A percentile compares a stretch with the other conserved stretches of the same genome.
These are phyloP conservation scores for Chlamydomonas sp. DNA, from an alignment of 139 green algal species.

Conservation along the genomic window DNA sequence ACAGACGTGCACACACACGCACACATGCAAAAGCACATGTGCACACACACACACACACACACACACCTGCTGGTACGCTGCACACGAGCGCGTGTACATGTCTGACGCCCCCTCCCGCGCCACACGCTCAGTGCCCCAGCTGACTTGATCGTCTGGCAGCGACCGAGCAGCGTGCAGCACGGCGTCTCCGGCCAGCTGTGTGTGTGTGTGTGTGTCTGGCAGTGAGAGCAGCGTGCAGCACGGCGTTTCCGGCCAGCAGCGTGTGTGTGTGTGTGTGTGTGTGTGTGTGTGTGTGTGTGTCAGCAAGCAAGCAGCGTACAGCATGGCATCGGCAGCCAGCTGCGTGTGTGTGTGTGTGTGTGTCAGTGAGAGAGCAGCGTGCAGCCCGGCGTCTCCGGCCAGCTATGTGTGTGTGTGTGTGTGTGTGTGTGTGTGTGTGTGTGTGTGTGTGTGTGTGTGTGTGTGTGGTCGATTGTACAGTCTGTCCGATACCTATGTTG, in stretches of 20 bases:
- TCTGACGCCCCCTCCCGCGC: background rate
- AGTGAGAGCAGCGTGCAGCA: background rate
- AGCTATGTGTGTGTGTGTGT: background rate
- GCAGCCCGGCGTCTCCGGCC: background rate
- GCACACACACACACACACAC: no score
- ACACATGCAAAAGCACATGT: background rate
- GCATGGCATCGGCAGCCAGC: constrained; percentile 29
- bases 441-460: no score
- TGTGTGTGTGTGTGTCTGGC: no score
- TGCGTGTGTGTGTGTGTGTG: no score
- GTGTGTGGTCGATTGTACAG: no score
- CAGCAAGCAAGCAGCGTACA: constrained; percentile 10
- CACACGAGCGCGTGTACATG: constrained; percentile 30
- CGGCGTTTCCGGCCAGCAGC: background rate
- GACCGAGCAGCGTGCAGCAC: background rate
- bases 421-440: no score
- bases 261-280: no score
- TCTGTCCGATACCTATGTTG: no score
- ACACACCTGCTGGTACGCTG: constrained; percentile 41
- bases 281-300: no score
- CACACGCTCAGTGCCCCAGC: background rate
- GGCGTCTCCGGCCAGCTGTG: background rate
- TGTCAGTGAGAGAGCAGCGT: background rate
- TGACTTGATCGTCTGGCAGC: constrained; percentile 1
- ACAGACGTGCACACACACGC: background rate